Evolutionary conservation across 208 protist genomes (phyloP), one percentile per base, ranked within the genome.

Genomic region (Crithidia bombi): DNA sequence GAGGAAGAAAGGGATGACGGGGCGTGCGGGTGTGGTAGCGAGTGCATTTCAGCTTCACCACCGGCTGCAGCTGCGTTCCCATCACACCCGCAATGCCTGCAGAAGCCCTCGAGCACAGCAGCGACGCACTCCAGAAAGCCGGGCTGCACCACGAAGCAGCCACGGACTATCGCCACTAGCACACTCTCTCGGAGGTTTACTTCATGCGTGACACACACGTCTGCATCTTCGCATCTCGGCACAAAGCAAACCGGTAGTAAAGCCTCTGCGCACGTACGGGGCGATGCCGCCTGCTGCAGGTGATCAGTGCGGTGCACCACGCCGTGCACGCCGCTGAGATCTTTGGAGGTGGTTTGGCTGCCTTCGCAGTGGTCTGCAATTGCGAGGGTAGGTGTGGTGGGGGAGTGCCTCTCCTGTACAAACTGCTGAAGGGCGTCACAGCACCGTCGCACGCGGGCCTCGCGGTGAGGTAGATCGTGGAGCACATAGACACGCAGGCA

Each of bases 201-300:
- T 36, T 90, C 73, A 62, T 94, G 84, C 10, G 89, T 82, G 6
- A 92, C 86, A 17, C 92, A 59, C 15, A 91, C 71, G 67, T 89
- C 81, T 0, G 86, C 86, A 32, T 86, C 75, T 33, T 79, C 75
- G 46, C 69, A 82, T 19, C 64, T 49, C 0, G 23, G 14, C 1
- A 84, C 82, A 41, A 87, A 78, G 47, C 25, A 21, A 9, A 82
- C 32, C 6, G 62, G 65, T 2, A 21, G 50, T 21, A 44, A 26
- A 11, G n/a, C 41, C 21, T 50, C 28, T 10, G 59, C 33, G 9
- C 10, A 32, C 14, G 1, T 10, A 26, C 3, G n/a, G n/a, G n/a
- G n/a, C n/a, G n/a, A n/a, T n/a, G n/a, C n/a, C n/a, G n/a, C n/a
- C n/a, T n/a, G n/a, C n/a, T n/a, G n/a, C n/a, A n/a, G n/a, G n/a